These are phyloP conservation scores for Paraurostyla sp. DNA, from an alignment of 73 alveolate genomes.

Conservation along the genomic window DNA sequence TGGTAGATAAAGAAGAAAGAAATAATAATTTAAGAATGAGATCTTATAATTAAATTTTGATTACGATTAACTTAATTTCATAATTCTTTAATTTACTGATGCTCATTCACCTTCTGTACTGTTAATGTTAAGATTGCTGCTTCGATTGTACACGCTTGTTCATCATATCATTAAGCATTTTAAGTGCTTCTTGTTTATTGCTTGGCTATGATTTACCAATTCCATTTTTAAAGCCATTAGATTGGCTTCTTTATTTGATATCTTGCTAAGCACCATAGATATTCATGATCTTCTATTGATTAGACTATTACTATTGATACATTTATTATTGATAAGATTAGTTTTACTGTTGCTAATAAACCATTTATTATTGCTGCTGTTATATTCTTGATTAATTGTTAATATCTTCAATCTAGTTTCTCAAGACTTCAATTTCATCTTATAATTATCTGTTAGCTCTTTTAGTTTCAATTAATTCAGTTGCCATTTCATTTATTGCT, in stretches of 20 bases:
- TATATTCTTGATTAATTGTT: background rate
- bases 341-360: background rate
- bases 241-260: slow-evolving; percentile 19
- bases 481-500: slow-evolving; percentile 65
- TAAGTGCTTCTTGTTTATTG: slow-evolving; percentile 69
- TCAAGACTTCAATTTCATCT: background rate
- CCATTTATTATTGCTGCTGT: background rate
- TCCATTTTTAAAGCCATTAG: background rate
- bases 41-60: background rate
- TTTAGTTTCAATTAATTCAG: slow-evolving; percentile 65
- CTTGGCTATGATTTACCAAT: slow-evolving; percentile 14
- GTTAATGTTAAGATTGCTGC: background rate
- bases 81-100: background rate
- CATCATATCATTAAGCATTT: slow-evolving; percentile 70
- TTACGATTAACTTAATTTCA: background rate
- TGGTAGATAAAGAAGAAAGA: slow-evolving; percentile 67
- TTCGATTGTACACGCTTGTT: slow-evolving; percentile 41
- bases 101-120: background rate
- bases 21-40: no score
- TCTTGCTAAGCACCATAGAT: slow-evolving; percentile 1
- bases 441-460: slow-evolving; percentile 57
- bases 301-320: background rate
- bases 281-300: slow-evolving; percentile 24
- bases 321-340: background rate
- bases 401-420: background rate